Percentiles rank a stretch among this genome's conserved stretches.
These are phyloP conservation scores for Parathielavia appendiculata DNA, from an alignment of 495 filamentous ascomycete genomes.

Conservation along the genomic window DNA sequence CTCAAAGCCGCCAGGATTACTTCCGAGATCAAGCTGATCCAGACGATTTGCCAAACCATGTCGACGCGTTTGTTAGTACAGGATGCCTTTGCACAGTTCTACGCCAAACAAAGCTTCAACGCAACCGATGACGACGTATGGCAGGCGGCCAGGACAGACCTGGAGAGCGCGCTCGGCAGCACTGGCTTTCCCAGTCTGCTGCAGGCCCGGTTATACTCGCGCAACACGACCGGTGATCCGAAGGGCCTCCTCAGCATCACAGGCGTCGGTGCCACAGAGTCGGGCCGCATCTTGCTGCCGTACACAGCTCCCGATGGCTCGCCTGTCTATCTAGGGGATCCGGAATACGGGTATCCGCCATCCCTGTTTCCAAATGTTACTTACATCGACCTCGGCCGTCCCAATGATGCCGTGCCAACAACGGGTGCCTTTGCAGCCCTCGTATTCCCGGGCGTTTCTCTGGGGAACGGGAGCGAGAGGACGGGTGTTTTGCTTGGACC, in stretches of 20 bases:
- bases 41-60: constrained; percentile 61
- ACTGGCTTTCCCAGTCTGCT: constrained; percentile 51
- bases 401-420: constrained; percentile 33
- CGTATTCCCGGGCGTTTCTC: constrained; percentile 47
- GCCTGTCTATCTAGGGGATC: constrained; percentile 53
- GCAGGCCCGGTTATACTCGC: constrained; percentile 63
- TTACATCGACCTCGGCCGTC: constrained; percentile 42
- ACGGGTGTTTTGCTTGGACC: constrained; percentile 64
- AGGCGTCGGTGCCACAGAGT: constrained; percentile 27
- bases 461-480: constrained; percentile 45
- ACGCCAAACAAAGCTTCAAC: constrained; percentile 47
- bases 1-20: constrained; percentile 77
- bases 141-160: constrained; percentile 50
- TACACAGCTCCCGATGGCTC: constrained; percentile 53
- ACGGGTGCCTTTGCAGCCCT: constrained; percentile 39
- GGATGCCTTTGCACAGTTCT: constrained; percentile 54
- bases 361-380: constrained; percentile 71
- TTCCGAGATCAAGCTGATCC: constrained; percentile 68
- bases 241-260: constrained; percentile 59
- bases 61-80: constrained; percentile 66
- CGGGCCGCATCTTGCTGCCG: constrained; percentile 49
- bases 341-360: constrained; percentile 57
- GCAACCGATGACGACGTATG: constrained; percentile 47
- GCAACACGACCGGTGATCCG: constrained; percentile 51
- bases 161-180: constrained; percentile 55